Evolutionary conservation across 306 rosid species (phyloP), one percentile per base, ranked within the genome.

Genomic region (Neltuma alba): DNA sequence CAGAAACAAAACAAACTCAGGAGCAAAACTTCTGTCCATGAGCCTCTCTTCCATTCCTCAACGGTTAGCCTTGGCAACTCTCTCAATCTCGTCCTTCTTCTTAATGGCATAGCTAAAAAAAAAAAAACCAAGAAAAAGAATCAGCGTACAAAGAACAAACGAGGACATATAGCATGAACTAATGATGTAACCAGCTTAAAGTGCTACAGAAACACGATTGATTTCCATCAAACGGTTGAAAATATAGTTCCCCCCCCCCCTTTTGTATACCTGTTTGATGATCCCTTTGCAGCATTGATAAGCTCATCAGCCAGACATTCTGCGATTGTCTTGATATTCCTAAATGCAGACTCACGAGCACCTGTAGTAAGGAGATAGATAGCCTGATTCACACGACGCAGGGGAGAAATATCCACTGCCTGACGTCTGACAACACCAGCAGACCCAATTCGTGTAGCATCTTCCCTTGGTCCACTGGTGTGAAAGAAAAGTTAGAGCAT

Each of bases 401-500:
- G 44, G 12, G 44, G 44, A 40, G 44, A 40, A 40, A 40, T 40
- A 40, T 88, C 89, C 71, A 85, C 91, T 3, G 89, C 91, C 78
- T 85, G 91, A 81, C 86, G 89, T 71, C 91, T 85, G 42, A 85
- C 89, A 70, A 88, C 91, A 52, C 91, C 89, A 13, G 91, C 89
- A 45, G 89, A 88, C 70, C 89, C 91, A 71, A 88, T 88, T 20
- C 89, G 85, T 23, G 89, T 88, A 7, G 91, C 91, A 80, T 40
- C 44, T 40, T 40, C 44, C 2, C 44, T 40, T 40, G 44, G 44
- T 3, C 44, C 44, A 9, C 44, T 40, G 86, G 23, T n/a, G 30
- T 77, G 12, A 37, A 40, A 6, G 57, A 36, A 31, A 55, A 62
- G 12, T 57, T 14, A n/a, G 40, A 37, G 13, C 11, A 30, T 31